Evolutionary conservation across 2,329 filamentous ascomycete genomes (phyloP).

Genomic region (Biscogniauxia marginata): DNA sequence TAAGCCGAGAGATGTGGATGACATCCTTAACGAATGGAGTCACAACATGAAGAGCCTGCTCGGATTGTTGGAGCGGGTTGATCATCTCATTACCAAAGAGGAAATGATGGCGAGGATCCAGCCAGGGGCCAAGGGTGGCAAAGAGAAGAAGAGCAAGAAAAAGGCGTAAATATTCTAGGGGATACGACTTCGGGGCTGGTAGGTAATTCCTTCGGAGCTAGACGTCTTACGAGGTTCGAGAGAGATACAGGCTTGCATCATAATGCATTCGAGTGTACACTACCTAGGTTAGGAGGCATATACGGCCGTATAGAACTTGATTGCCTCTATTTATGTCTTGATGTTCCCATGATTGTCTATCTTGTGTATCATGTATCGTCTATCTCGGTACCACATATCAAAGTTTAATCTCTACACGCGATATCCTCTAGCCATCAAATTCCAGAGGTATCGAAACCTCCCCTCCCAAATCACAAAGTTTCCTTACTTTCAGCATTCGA

Average conservation of each 20-base stretch:
- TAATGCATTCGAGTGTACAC: conserved; percentile 31
- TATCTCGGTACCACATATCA: neutral
- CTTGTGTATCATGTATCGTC: neutral
- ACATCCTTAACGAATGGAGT: conserved; percentile 97
- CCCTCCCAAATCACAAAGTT: conserved; percentile 10
- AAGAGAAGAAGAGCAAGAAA: conserved; percentile 39
- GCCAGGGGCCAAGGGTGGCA: conserved; percentile 50
- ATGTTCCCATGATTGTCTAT: conserved; percentile 1
- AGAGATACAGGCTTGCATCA: conserved; percentile 23
- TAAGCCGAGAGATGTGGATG: conserved; percentile 90
- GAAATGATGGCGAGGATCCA: conserved; percentile 99
- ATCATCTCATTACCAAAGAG: conserved; percentile 98
- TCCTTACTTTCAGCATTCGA: conserved; percentile 12
- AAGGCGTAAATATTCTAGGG: conserved; percentile 22
- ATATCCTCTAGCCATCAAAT: neutral
- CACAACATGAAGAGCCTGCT: conserved; percentile 94
- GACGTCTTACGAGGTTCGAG: conserved; percentile 5
- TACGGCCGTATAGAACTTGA: conserved; percentile 22
- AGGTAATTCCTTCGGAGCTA: conserved; percentile 16
- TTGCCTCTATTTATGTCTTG: conserved; percentile 18
- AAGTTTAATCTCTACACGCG: neutral
- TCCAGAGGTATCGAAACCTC: neutral
- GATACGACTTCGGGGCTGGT: conserved; percentile 1
- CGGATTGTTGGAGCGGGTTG: conserved; percentile 83
- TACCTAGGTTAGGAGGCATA: conserved; percentile 27